Conservation (phyloP, 768 basidiomycete species). For the Amanita fuliginea region DNA sequence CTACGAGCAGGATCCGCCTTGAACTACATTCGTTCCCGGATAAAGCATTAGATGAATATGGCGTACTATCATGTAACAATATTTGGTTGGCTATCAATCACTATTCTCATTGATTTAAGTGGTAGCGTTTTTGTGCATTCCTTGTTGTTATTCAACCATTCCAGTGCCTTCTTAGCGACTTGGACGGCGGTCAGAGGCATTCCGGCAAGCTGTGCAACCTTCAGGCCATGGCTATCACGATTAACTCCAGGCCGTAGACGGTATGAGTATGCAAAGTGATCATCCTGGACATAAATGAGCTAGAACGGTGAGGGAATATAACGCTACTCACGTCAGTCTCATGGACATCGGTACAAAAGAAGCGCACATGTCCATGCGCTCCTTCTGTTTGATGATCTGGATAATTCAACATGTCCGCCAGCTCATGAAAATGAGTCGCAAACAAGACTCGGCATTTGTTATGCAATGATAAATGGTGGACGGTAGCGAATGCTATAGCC, state of each 20-base stretch:
- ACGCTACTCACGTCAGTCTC: slow-evolving; percentile 51
- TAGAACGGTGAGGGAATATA: neutral
- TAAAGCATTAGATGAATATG: slow-evolving; percentile 14
- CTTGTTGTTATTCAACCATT: slow-evolving; percentile 19
- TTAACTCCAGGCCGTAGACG: slow-evolving; percentile 76
- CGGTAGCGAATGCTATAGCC: slow-evolving; percentile 86
- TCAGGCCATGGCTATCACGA: slow-evolving; percentile 81
- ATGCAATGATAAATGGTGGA: slow-evolving; percentile 66
- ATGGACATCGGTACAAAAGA: slow-evolving; percentile 85
- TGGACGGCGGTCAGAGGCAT: slow-evolving; percentile 55
- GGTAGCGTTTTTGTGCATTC: slow-evolving; percentile 2
- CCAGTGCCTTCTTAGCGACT: slow-evolving; percentile 48
- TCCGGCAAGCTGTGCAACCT: slow-evolving; percentile 81
- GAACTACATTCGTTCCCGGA: slow-evolving; percentile 71
- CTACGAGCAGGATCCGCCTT: slow-evolving; percentile 79
- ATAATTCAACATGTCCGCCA: slow-evolving; percentile 75
- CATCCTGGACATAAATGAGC: slow-evolving; percentile 35
- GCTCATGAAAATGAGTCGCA: slow-evolving; percentile 97
- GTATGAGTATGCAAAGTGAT: slow-evolving; percentile 78
- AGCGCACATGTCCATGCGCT: slow-evolving; percentile 53
- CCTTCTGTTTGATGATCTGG: slow-evolving; percentile 30
- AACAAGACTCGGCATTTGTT: slow-evolving; percentile 82
- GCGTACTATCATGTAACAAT: neutral
- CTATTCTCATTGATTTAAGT: slow-evolving; percentile 1
- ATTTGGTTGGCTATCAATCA: neutral